phyloP scores from a whole-genome alignment of 139 green algal genomes.

The Auxenochlorella protothecoides region DNA sequence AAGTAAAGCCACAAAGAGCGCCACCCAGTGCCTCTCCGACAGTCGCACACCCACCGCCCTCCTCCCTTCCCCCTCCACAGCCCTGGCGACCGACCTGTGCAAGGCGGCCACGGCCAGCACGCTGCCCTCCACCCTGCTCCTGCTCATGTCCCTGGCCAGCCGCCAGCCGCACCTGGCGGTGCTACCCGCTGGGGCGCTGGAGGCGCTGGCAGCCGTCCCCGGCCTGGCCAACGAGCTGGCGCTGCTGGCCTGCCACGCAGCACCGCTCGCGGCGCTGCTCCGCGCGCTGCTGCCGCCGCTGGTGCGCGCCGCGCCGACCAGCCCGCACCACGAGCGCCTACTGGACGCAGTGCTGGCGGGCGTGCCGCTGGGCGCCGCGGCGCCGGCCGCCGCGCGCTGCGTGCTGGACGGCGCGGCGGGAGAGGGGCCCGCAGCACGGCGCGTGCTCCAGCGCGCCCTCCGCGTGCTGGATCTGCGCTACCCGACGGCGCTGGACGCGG shows the following conservation, averaged over 20 bases:
- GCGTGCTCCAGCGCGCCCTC: conserved; percentile 8
- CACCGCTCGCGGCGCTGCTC: conserved; percentile 14
- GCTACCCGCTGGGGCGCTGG: conserved; percentile 38
- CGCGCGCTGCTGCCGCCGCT: conserved; percentile 18
- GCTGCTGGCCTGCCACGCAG: conserved; percentile 14
- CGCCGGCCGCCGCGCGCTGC: not conserved
- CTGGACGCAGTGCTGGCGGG: conserved; percentile 22
- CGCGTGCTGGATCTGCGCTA: conserved; percentile 38
- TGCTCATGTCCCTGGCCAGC: conserved; percentile 46
- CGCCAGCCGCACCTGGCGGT: conserved; percentile 40
- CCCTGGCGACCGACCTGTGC: conserved; percentile 31
- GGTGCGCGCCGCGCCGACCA: not conserved
- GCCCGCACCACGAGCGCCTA: conserved; percentile 10
- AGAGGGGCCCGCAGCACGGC: not conserved
- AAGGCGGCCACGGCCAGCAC: conserved; percentile 6
- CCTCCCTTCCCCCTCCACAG: conserved; percentile 17
- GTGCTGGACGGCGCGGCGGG: conserved; percentile 5
- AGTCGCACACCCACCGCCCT: not conserved
- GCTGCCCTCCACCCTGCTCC: conserved; percentile 26
- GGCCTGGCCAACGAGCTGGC: conserved; percentile 26
- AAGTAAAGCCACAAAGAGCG: no score
- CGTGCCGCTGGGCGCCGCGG: conserved; percentile 15
- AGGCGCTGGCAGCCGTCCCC: conserved; percentile 21
- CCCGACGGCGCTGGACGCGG: conserved; percentile 20
- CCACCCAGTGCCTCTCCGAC: not conserved